These are phyloP conservation scores for Epichloe hybrida DNA, from an alignment of 2,329 filamentous ascomycete genomes.

Conservation along the genomic window DNA sequence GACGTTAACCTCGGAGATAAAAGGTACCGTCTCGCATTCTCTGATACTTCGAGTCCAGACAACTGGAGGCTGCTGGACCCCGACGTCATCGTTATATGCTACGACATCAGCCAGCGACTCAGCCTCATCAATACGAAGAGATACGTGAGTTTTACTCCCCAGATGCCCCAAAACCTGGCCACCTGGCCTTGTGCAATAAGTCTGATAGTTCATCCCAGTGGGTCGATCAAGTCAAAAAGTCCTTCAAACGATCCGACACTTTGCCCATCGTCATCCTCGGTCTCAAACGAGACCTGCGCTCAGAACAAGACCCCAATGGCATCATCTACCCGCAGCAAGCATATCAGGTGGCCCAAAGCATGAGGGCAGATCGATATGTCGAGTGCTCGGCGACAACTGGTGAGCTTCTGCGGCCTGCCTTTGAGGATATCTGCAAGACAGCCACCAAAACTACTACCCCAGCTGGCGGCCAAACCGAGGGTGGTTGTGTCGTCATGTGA, in stretches of 20 bases:
- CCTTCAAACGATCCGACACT: conserved; percentile 32
- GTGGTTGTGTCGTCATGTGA: conserved; percentile 39
- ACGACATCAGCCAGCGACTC: conserved; percentile 45
- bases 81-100: conserved; percentile 46
- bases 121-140: conserved; percentile 45
- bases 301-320: conserved; percentile 44
- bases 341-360: conserved; percentile 40
- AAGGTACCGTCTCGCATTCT: conserved; percentile 43
- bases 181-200: conserved; percentile 1
- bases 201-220: conserved; percentile 28
- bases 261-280: conserved; percentile 44
- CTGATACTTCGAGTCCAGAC: conserved; percentile 44
- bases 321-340: conserved; percentile 49
- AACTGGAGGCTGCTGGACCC: conserved; percentile 46
- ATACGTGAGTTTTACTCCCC: conserved; percentile 27
- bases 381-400: conserved; percentile 50
- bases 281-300: conserved; percentile 46
- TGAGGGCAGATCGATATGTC: conserved; percentile 49
- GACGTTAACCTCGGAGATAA: conserved; percentile 29
- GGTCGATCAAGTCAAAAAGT: conserved; percentile 38
- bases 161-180: background rate
- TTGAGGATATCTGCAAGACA: conserved; percentile 47
- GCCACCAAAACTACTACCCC: conserved; percentile 34
- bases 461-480: conserved; percentile 39
- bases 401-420: conserved; percentile 41